Evolutionary conservation across 768 basidiomycete genomes (phyloP).

Genomic region (Tulasnella sp.): DNA sequence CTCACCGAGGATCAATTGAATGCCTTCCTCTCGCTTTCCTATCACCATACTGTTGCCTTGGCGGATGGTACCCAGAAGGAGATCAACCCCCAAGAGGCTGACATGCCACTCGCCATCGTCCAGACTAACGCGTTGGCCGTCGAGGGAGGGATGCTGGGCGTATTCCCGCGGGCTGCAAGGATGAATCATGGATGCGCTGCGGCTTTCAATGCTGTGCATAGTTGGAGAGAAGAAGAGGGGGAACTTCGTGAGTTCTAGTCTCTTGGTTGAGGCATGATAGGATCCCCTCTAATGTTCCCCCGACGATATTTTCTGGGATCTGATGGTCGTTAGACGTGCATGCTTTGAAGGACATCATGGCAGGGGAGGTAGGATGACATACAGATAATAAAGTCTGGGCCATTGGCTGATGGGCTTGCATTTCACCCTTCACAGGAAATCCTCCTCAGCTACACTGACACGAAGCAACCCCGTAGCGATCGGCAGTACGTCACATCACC

Average conservation of each 20-base stretch:
- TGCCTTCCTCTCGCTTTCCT: not conserved
- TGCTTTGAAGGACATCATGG: constrained; percentile 43
- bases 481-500: constrained; percentile 45
- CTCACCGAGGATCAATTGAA: not conserved
- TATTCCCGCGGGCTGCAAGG: constrained; percentile 60
- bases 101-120: constrained; percentile 53
- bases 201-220: constrained; percentile 58
- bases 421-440: constrained; percentile 37
- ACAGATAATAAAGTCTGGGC: constrained; percentile 6
- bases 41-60: not conserved
- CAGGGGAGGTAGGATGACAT: constrained; percentile 44
- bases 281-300: no score
- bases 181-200: constrained; percentile 59
- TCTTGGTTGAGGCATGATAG: not conserved
- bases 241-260: not conserved
- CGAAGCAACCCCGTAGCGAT: constrained; percentile 42
- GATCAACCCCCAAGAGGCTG: constrained; percentile 19
- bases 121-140: constrained; percentile 56
- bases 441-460: constrained; percentile 50
- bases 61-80: not conserved
- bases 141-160: constrained; percentile 37
- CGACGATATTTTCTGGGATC: no score
- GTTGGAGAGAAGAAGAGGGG: constrained; percentile 25
- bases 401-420: not conserved
- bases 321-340: constrained; percentile 39